phyloP scores from a whole-genome alignment of 805 yeast species.

The Scheffersomyces amazonensis region DNA sequence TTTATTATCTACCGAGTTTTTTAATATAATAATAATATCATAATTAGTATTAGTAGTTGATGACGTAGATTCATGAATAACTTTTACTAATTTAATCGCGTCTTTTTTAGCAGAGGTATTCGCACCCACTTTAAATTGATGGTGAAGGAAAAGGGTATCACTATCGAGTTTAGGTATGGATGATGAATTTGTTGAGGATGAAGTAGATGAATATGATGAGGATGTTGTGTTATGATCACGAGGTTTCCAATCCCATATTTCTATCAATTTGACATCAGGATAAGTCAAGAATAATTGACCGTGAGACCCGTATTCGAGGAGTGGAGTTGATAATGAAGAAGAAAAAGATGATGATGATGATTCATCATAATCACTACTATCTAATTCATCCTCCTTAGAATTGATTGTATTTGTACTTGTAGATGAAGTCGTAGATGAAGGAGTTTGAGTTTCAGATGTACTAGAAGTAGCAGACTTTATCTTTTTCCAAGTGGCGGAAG shows the following conservation, averaged over 20 bases:
- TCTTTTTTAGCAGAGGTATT: not conserved
- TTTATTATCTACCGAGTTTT: not conserved
- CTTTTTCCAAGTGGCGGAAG: conserved; percentile 42
- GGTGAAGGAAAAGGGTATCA: conserved; percentile 21
- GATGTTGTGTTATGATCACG: not conserved
- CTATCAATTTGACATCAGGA: conserved; percentile 14
- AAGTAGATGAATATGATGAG: not conserved
- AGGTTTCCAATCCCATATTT: conserved; percentile 26
- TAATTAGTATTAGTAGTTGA: not conserved
- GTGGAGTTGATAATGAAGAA: not conserved
- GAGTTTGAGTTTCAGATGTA: not conserved
- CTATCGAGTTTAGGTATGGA: too few relatives aligned
- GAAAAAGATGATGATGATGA: not conserved
- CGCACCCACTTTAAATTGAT: conserved; percentile 10
- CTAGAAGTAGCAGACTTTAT: conserved; percentile 29
- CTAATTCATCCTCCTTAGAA: conserved; percentile 1
- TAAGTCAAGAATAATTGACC: conserved; percentile 32
- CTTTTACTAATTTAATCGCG: not conserved
- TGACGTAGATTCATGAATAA: not conserved
- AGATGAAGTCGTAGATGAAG: not conserved
- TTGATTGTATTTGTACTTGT: conserved; percentile 3
- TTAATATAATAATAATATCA: not conserved
- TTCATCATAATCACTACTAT: conserved; percentile 3
- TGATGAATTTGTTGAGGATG: not conserved
- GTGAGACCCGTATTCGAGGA: conserved; percentile 24